Evolutionary conservation across 352 stramenopile genomes (phyloP).

Genomic region (Globisporangium sylvaticum): DNA sequence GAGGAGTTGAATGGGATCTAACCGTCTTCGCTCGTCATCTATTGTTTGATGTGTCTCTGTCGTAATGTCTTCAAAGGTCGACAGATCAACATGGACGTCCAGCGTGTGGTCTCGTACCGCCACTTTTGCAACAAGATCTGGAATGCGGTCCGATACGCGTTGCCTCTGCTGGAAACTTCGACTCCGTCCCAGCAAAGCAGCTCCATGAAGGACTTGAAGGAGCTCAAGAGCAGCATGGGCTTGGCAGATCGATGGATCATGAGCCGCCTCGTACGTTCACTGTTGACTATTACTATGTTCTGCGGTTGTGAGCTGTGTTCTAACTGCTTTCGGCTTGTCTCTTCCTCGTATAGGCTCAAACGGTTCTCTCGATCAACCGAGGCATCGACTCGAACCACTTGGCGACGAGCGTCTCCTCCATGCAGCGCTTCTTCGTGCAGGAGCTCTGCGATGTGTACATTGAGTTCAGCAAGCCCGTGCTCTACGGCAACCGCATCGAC

Average conservation of each 20-base stretch:
- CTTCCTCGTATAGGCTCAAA: constrained; percentile 32
- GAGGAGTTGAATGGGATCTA: too few species aligned
- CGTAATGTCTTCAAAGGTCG: constrained; percentile 29
- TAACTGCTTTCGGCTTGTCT: background rate
- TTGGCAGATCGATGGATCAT: constrained; percentile 82
- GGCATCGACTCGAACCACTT: constrained; percentile 70
- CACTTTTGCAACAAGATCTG: constrained; percentile 91
- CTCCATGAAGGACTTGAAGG: constrained; percentile 20
- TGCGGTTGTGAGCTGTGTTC: background rate
- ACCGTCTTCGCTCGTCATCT: background rate
- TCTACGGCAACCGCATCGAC: constrained; percentile 69
- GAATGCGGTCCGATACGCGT: constrained; percentile 78
- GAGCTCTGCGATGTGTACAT: constrained; percentile 89
- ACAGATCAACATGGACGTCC: constrained; percentile 88
- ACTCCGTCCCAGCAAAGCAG: background rate
- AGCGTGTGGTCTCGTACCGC: constrained; percentile 77
- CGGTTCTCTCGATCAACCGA: constrained; percentile 56
- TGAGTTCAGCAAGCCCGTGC: constrained; percentile 80
- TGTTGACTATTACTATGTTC: background rate
- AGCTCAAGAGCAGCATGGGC: constrained; percentile 39
- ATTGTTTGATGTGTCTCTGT: background rate
- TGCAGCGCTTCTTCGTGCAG: constrained; percentile 84
- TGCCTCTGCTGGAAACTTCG: constrained; percentile 48
- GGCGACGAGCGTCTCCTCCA: constrained; percentile 53
- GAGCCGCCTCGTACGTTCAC: constrained; percentile 58